Conservation (phyloP, 805 yeast species). For the Ogataea nakhonphanomensis region DNA sequence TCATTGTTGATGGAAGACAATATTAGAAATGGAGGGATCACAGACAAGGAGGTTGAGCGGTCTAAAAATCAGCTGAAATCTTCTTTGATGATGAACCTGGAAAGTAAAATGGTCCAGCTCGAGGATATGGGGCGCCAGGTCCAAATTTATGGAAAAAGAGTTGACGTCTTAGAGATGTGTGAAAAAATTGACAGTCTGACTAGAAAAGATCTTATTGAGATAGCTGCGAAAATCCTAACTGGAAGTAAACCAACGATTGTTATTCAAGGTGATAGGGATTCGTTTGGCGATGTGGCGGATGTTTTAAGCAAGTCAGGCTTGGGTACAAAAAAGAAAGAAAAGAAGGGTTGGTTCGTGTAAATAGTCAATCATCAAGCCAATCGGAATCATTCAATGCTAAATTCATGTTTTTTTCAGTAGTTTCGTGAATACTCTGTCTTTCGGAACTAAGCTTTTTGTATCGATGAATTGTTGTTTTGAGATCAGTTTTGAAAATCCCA, state of each 20-base stretch:
- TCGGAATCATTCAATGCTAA: slow-evolving; percentile 6
- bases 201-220: slow-evolving; percentile 62
- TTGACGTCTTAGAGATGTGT: slow-evolving; percentile 80
- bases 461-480: slow-evolving; percentile 18
- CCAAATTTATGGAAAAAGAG: slow-evolving; percentile 73
- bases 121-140: slow-evolving; percentile 96
- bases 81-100: slow-evolving; percentile 87
- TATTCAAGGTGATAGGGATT: slow-evolving; percentile 81
- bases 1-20: slow-evolving; percentile 40
- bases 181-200: slow-evolving; percentile 66
- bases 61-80: slow-evolving; percentile 92
- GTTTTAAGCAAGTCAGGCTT: slow-evolving; percentile 69
- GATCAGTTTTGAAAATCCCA: slow-evolving; percentile 12
- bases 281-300: slow-evolving; percentile 78
- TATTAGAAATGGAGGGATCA: slow-evolving; percentile 56
- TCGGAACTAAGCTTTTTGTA: slow-evolving; percentile 5
- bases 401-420: slow-evolving; percentile 5
- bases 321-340: slow-evolving; percentile 38
- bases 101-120: slow-evolving; percentile 86
- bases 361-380: slow-evolving; percentile 19
- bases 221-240: slow-evolving; percentile 72
- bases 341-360: slow-evolving; percentile 23
- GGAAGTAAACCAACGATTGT: slow-evolving; percentile 81
- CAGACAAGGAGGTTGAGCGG: slow-evolving; percentile 70
- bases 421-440: slow-evolving; percentile 1